Percentiles rank a stretch among this genome's conserved stretches.
Conservation (phyloP, 2,329 filamentous ascomycete species). For the Exophiala calicioides region DNA sequence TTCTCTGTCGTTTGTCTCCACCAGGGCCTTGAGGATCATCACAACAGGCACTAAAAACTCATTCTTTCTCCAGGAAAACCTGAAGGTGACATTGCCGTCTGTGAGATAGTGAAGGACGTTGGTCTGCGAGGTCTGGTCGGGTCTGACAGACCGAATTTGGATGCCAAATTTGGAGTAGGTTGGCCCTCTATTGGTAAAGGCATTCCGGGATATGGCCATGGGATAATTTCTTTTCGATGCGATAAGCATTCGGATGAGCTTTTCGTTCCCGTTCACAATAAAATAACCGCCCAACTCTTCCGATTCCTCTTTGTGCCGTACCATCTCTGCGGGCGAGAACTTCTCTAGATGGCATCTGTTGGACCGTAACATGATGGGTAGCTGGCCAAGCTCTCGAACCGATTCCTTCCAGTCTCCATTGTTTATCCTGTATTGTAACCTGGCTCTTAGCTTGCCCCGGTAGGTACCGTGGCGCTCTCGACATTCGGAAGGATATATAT, state of each 20-base stretch:
- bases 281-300: constrained; percentile 98
- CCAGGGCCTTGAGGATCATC: constrained; percentile 93
- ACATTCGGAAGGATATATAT: constrained; percentile 89
- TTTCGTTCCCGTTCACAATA: constrained; percentile 96
- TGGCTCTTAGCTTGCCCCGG: constrained; percentile 78
- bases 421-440: constrained; percentile 84
- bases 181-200: constrained; percentile 82
- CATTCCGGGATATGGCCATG: constrained; percentile 87
- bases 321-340: constrained; percentile 77
- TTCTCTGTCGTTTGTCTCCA: constrained; percentile 94
- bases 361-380: constrained; percentile 93
- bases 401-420: constrained; percentile 81
- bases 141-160: constrained; percentile 85
- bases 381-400: constrained; percentile 78
- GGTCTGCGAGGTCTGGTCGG: constrained; percentile 97
- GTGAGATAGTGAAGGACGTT: constrained; percentile 95
- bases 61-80: constrained; percentile 97
- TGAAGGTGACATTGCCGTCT: constrained; percentile 94
- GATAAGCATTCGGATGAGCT: constrained; percentile 89
- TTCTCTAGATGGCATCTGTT: constrained; percentile 88
- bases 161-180: constrained; percentile 89
- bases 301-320: constrained; percentile 87
- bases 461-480: constrained; percentile 92
- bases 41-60: constrained; percentile 94
- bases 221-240: constrained; percentile 91